phyloP scores from a whole-genome alignment of 1,284 basidiomycete species.

The Phenoliferia sp. region DNA sequence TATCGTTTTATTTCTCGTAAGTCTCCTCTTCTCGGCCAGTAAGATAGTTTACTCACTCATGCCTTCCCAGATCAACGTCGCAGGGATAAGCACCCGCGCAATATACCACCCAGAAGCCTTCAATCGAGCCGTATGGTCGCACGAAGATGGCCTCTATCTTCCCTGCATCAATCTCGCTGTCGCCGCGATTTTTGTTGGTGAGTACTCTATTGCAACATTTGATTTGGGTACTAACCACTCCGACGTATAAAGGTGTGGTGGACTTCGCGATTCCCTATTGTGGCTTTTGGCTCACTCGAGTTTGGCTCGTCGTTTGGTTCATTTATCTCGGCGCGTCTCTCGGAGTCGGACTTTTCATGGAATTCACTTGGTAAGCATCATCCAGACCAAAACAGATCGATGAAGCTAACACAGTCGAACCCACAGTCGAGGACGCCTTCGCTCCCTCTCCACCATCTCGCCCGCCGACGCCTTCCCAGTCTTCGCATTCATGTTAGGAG shows the following conservation, averaged over 20 bases:
- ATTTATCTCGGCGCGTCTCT: neutral
- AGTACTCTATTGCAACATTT: neutral
- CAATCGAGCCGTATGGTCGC: neutral
- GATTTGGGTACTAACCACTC: neutral
- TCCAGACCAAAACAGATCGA: neutral
- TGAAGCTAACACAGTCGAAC: neutral
- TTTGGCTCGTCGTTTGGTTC: neutral
- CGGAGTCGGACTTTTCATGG: neutral
- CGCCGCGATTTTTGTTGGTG: neutral
- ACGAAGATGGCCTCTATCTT: neutral
- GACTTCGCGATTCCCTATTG: neutral
- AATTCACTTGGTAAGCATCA: neutral
- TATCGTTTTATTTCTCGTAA: neutral
- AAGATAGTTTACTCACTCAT: neutral
- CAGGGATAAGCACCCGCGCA: neutral
- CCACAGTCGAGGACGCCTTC: neutral
- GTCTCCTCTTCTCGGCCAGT: neutral
- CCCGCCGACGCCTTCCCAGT: neutral
- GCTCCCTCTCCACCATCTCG: neutral
- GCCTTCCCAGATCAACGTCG: neutral
- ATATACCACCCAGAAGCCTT: neutral
- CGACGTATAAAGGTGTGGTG: neutral
- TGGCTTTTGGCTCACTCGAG: neutral
- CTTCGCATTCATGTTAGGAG: neutral
- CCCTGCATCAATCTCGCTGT: neutral